These are phyloP conservation scores for Thelonectria olida DNA, from an alignment of 2,329 filamentous ascomycete species.

Conservation along the genomic window DNA sequence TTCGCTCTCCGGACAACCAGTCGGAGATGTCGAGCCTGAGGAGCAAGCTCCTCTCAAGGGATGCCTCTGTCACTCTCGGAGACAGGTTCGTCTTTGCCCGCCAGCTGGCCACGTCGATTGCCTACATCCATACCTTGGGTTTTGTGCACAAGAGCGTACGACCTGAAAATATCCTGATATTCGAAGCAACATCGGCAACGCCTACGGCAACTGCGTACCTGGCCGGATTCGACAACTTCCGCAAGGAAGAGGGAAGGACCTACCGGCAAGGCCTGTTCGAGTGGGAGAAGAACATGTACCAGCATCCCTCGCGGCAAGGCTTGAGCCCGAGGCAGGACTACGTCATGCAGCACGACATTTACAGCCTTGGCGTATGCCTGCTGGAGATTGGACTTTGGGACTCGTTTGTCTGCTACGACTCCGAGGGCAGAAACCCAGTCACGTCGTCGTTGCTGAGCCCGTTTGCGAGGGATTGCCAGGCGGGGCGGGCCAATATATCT, in stretches of 20 bases:
- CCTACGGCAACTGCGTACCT: not conserved
- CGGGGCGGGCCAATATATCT: not conserved
- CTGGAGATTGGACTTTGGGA: slow-evolving; percentile 62
- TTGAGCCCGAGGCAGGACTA: slow-evolving; percentile 49
- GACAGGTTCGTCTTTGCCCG: not conserved
- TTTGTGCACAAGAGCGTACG: not conserved
- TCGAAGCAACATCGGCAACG: not conserved
- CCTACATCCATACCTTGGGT: not conserved
- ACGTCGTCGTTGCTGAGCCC: not conserved
- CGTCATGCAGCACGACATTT: slow-evolving; percentile 64
- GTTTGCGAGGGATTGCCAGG: not conserved
- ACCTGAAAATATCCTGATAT: not conserved
- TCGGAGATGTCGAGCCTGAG: not conserved
- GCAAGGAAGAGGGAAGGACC: slow-evolving; percentile 26
- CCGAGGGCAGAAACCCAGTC: not conserved
- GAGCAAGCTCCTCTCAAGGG: not conserved
- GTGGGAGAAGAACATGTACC: slow-evolving; percentile 55
- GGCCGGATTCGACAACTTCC: slow-evolving; percentile 29
- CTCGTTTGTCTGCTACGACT: slow-evolving; percentile 40
- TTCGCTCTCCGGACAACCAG: not conserved
- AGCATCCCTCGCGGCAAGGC: slow-evolving; percentile 59
- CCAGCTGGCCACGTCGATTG: not conserved
- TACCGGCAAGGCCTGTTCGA: slow-evolving; percentile 44
- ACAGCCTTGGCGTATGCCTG: slow-evolving; percentile 63
- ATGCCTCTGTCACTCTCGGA: not conserved